Evolutionary conservation across 176 grass and related monocot species (phyloP), one percentile per base, ranked within the genome.

Genomic region (Triticum timopheevii): DNA sequence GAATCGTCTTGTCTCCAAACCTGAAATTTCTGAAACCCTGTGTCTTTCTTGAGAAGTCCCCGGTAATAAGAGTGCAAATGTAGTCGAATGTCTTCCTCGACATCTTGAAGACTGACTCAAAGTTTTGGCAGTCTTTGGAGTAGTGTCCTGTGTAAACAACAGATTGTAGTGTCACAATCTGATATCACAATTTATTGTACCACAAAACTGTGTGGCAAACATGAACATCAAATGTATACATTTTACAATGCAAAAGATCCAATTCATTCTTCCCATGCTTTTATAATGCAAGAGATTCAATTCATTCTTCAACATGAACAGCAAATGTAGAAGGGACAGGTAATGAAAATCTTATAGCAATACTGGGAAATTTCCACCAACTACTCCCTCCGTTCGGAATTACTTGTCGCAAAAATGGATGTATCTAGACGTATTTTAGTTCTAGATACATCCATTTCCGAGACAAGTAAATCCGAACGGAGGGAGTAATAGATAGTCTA

Each of bases 31-130:
- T 92, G 86, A 91, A 88, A 85, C 90, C 83, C 5, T 88, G 79
- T 45, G 85, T 88, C 72, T 92, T 92, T 70, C 73, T 90, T 77
- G 63, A 88, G 50, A 92, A 80, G 25, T 89, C 80, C n/a, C 87
- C 84, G 28, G 64, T 86, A 68, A 91, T 86, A 24, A 97, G 73
- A 65, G 84, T 88, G 22, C 90, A 97, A 67, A 97, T 90, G 84
- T 97, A 97, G 77, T 93, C 81, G 19, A 97, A 97, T 22, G 95
- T 97, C 78, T 85, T 93, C 84, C 92, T 97, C 20, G 92, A 92
- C 80, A 97, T 95, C 83, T 89, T 93, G 76, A 97, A 90, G n/a
- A 89, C 71, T 13, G 82, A 88, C 70, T 97, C 88, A 10, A 97
- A 97, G 25, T 88, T 62, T 7, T 82, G 63, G 22, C 58, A 61